Evolutionary conservation across 1,284 basidiomycete genomes (phyloP), one percentile per base, ranked within the genome.

Genomic region (Cryptococcus neoformans): DNA sequence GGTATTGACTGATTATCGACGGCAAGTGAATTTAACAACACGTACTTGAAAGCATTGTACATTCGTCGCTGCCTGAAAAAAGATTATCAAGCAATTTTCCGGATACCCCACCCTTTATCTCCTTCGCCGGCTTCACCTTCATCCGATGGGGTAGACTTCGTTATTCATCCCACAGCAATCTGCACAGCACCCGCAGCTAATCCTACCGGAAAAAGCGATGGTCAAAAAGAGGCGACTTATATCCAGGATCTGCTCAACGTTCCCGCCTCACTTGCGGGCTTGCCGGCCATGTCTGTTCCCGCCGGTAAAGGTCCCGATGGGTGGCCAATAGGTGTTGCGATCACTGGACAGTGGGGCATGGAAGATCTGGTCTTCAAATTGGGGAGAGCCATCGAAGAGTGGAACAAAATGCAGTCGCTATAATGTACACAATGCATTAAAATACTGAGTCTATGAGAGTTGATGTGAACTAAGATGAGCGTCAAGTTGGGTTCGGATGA

Each of bases 211-310:
- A 28, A 11, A 36, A 4, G 4, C 28, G 59, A 59, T 70, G 46
- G 73, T 74, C 49, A 16, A 66, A 85, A 53, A 79, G 82, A 52
- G 75, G 81, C 45, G 28, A 69, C 69, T 51, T 99, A 98, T 71
- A 83, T 91, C 10, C 94, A 98, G 70, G 95, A 99, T 64, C 83
- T 96, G 3, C 79, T 99, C 63, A 96, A 92, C 0, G 91, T 95
- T 0, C 91, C 93, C 0, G 92, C 92, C 1, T 92, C 88, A 1
- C 79, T 99, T 39, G 92, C 91, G 0, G 93, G 94, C 0, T 66
- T 98, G 34, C 93, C 94, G 0, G 88, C 87, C 0, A 68, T 97
- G 49, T 87, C 82, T 50, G 82, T 97, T 0, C 92, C 94, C 0
- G 81, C 82, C 2, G 78, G 79, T 17, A 51, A 54, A 17, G 81